A percentile compares a stretch with the other conserved stretches of the same genome.
Conservation (phyloP, 2,329 filamentous ascomycete species). For the Phialophora macrospora region DNA sequence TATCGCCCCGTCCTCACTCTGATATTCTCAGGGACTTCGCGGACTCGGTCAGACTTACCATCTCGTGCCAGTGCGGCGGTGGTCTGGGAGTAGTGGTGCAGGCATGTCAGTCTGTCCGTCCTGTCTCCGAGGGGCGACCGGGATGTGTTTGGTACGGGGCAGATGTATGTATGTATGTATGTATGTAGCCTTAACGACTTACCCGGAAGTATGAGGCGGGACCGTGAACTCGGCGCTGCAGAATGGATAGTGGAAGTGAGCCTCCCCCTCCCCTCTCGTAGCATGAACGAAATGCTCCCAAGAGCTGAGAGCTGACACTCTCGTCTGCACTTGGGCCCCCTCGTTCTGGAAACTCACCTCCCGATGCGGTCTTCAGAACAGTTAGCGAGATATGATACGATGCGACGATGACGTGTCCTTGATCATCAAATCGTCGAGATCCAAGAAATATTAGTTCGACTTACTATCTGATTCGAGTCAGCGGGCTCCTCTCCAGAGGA, state of each 20-base stretch:
- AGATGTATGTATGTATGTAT: too few relatives aligned
- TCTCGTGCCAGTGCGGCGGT: conserved; percentile 38
- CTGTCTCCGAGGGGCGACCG: too few relatives aligned
- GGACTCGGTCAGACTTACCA: conserved; percentile 42
- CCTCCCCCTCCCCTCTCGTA: too few relatives aligned
- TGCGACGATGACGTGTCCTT: too few relatives aligned
- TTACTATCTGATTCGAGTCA: conserved; percentile 8
- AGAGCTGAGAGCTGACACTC: neutral
- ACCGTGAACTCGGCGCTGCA: conserved; percentile 37
- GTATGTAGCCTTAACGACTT: neutral
- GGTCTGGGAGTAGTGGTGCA: conserved; percentile 21
- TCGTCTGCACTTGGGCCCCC: neutral
- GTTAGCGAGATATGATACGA: neutral
- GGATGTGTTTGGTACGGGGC: neutral
- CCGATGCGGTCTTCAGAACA: conserved; percentile 6
- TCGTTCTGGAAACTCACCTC: neutral
- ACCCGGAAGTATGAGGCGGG: conserved; percentile 37
- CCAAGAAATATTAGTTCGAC: neutral
- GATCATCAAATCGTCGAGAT: too few relatives aligned
- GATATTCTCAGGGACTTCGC: too few relatives aligned
- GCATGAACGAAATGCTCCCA: neutral
- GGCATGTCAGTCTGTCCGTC: neutral
- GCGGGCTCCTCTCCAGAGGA: neutral
- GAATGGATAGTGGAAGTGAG: conserved; percentile 1
- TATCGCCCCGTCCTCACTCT: too few relatives aligned